phyloP scores from a whole-genome alignment of 2,329 filamentous ascomycete genomes.

The Aureobasidium sp. region DNA sequence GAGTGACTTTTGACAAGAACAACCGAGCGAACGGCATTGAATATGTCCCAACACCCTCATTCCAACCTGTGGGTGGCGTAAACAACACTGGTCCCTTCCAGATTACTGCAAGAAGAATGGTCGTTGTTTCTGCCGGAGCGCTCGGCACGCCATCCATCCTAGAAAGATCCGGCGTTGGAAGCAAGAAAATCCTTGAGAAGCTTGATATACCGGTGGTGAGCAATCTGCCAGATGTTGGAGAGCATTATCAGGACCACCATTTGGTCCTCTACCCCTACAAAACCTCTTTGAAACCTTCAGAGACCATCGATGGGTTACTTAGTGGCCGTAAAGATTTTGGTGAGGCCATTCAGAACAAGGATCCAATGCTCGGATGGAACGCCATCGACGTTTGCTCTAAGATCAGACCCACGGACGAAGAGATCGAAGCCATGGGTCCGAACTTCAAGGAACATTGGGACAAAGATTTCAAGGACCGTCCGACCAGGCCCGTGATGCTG shows the following conservation, averaged over 20 bases:
- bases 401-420: conserved; percentile 47
- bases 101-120: conserved; percentile 49
- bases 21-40: conserved; percentile 54
- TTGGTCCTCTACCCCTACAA: conserved; percentile 49
- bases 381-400: conserved; percentile 49
- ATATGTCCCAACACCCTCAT: conserved; percentile 39
- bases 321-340: conserved; percentile 42
- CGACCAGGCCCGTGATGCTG: conserved; percentile 45
- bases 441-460: conserved; percentile 51
- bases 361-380: conserved; percentile 52
- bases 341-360: conserved; percentile 41
- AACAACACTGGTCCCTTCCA: conserved; percentile 16
- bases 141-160: conserved; percentile 50
- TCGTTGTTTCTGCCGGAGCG: conserved; percentile 46
- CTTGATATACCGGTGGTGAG: conserved; percentile 42
- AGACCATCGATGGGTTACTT: conserved; percentile 50
- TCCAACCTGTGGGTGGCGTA: conserved; percentile 17
- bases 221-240: conserved; percentile 47
- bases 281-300: conserved; percentile 37
- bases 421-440: conserved; percentile 47
- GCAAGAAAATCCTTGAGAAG: conserved; percentile 41
- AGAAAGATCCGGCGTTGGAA: conserved; percentile 57
- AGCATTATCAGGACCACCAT: conserved; percentile 52
- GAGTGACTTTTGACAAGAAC: conserved; percentile 28
- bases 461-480: conserved; percentile 43